phyloP scores from a whole-genome alignment of 108 stramenopile genomes.

The Fistulifera pelliculosa region DNA sequence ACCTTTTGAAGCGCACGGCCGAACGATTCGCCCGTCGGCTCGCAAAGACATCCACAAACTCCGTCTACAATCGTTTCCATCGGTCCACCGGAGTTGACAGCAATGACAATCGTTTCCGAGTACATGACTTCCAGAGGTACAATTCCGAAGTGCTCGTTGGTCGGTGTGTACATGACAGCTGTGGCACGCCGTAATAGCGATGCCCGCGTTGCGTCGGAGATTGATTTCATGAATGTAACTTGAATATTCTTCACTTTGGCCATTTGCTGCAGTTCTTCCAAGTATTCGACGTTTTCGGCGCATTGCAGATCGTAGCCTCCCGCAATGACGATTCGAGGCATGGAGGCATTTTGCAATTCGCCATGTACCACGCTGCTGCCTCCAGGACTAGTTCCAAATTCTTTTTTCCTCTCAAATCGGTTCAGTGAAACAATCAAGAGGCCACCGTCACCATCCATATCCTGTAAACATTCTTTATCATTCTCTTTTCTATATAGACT shows the following conservation, averaged over 20 bases:
- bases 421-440: constrained; percentile 79
- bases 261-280: constrained; percentile 58
- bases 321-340: constrained; percentile 73
- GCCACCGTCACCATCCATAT: background rate
- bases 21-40: constrained; percentile 52
- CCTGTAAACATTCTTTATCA: constrained; percentile 3
- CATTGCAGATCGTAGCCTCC: constrained; percentile 94
- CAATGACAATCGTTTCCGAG: constrained; percentile 80
- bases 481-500: constrained; percentile 8
- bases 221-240: constrained; percentile 19
- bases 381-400: constrained; percentile 67
- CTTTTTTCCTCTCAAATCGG: constrained; percentile 98
- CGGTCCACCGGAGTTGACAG: constrained; percentile 85
- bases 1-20: constrained; percentile 52
- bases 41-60: constrained; percentile 80
- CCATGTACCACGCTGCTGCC: constrained; percentile 37
- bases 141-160: constrained; percentile 97
- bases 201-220: constrained; percentile 69
- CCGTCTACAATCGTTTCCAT: constrained; percentile 86
- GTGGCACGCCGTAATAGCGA: constrained; percentile 54
- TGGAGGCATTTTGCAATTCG: background rate
- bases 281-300: constrained; percentile 90
- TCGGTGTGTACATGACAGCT: constrained; percentile 91
- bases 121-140: constrained; percentile 99
- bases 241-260: constrained; percentile 14